Evolutionary conservation across 805 yeast species (phyloP).

Genomic region (Cyberlindnera euphorbiiphila): DNA sequence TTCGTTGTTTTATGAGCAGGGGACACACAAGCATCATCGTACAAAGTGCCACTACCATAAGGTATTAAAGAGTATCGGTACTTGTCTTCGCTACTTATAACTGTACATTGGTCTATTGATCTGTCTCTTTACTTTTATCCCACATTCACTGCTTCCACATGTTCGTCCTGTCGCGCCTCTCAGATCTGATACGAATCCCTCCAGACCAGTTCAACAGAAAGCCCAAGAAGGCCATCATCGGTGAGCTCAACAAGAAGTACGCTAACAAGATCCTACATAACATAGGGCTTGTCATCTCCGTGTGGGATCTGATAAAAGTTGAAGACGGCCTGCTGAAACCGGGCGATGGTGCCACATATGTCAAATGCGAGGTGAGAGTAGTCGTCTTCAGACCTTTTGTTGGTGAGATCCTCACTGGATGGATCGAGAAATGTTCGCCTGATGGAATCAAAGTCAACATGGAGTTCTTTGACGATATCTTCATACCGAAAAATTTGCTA

Average conservation of each 20-base stretch:
- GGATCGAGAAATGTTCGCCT: constrained; percentile 83
- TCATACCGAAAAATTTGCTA: constrained; percentile 76
- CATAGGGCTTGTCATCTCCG: constrained; percentile 77
- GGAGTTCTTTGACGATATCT: constrained; percentile 89
- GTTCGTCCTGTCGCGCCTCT: constrained; percentile 80
- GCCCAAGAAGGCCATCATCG: constrained; percentile 65
- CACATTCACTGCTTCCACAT: too few relatives aligned
- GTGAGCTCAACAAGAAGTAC: constrained; percentile 79
- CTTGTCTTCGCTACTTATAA: too few relatives aligned
- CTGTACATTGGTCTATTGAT: too few relatives aligned
- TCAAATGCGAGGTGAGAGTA: constrained; percentile 69
- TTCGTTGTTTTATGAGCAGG: background rate
- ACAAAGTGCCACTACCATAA: too few relatives aligned
- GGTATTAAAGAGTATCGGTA: too few relatives aligned
- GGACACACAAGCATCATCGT: too few relatives aligned
- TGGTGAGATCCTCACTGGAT: constrained; percentile 90
- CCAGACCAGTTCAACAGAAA: constrained; percentile 79
- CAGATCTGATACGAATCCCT: constrained; percentile 84
- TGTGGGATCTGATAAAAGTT: constrained; percentile 78
- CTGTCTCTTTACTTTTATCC: too few relatives aligned
- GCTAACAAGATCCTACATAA: constrained; percentile 82
- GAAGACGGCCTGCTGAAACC: constrained; percentile 89
- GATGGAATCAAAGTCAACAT: constrained; percentile 82
- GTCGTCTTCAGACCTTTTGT: constrained; percentile 90
- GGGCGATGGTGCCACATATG: constrained; percentile 89